Evolutionary conservation across 306 rosid species (phyloP), one percentile per base, ranked within the genome.

Genomic region (Inga laurina): DNA sequence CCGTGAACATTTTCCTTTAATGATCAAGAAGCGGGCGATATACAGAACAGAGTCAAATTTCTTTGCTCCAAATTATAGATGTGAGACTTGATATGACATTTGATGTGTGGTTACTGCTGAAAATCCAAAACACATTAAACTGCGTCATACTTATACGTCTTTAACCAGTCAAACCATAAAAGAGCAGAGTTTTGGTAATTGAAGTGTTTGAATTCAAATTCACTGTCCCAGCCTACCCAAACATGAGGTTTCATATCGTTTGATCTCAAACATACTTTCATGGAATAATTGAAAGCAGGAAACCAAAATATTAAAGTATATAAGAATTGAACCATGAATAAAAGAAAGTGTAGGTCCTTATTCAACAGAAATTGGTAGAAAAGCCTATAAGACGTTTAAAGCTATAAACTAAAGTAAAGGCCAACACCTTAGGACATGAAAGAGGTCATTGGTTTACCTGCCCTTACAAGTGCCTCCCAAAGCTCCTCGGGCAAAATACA

Each of bases 401-500:
- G 32, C 56, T 51, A 51, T 57, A 37, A 69, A 68, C 59, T 24
- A 35, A n/a, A 49, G 34, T 2, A n/a, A 51, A 19, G 54, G 9
- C 44, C 8, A 15, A 72, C 80, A 80, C 7, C 10, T 43, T 0
- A 37, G 71, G 43, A 57, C 13, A 62, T 15, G 72, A 45, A 66
- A 62, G 61, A 72, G 59, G 76, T 14, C 34, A 72, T 18, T 32
- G 68, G 64, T 78, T 78, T 87, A 91, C 98, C 98, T 85, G 98
- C 95, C 86, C 77, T 90, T 13, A 93, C 89, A 74, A 95, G 98
- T 15, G 98, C 98, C 82, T 95, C 98, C 95, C 91, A 95, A 1
- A 95, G 97, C 92, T 95, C 98, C 88, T 95, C 98, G 0, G 98
- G 98, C 56, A 94, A 75, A 89, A 95, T 95, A 86, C 96, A 90